phyloP scores from a whole-genome alignment of 176 grass and related monocot genomes.

The Elymus sibiricus region DNA sequence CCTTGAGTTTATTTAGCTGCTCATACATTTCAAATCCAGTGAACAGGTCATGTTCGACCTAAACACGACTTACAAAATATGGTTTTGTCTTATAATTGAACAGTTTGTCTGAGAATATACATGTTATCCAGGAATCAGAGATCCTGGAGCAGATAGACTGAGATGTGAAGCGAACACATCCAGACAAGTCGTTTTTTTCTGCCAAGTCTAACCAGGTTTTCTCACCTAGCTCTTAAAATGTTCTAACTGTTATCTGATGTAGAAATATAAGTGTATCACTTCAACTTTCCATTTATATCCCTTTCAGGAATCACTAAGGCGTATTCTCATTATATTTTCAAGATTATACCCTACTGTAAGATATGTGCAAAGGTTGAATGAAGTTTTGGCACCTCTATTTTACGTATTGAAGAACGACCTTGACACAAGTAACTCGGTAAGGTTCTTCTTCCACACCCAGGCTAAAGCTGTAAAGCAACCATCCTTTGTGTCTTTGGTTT shows the following conservation, averaged over 20 bases:
- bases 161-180: constrained; percentile 90
- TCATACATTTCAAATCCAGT: not conserved
- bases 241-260: constrained; percentile 4
- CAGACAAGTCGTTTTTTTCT: constrained; percentile 79
- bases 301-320: constrained; percentile 77
- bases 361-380: constrained; percentile 99
- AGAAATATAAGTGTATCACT: constrained; percentile 9
- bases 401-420: constrained; percentile 70
- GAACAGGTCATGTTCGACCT: not conserved
- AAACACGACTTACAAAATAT: constrained; percentile 4
- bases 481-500: not conserved
- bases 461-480: not conserved
- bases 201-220: constrained; percentile 56
- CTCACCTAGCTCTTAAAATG: not conserved
- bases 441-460: constrained; percentile 20
- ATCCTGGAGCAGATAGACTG: constrained; percentile 89
- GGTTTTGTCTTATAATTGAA: constrained; percentile 14
- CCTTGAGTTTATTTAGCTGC: not conserved
- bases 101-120: not conserved
- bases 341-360: constrained; percentile 86
- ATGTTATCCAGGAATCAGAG: constrained; percentile 66
- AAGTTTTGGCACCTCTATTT: constrained; percentile 89
- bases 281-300: constrained; percentile 25
- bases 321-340: constrained; percentile 89
- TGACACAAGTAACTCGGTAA: constrained; percentile 56